A percentile compares a stretch with the other conserved stretches of the same genome.
Conservation (phyloP, 176 grass and related monocot genomes). For the Neostapfia colusana region DNA sequence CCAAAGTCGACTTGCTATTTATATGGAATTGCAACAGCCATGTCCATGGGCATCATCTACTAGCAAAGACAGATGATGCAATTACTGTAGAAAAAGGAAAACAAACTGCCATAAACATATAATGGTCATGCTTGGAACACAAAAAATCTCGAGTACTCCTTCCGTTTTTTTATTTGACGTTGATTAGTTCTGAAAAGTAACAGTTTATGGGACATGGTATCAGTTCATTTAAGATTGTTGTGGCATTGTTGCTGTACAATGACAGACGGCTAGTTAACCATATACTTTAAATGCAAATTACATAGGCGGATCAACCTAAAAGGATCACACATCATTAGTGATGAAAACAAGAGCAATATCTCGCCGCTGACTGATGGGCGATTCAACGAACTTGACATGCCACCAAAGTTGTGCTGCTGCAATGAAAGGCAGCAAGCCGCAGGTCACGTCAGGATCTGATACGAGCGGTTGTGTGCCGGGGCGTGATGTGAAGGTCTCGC, state of each 20-base stretch:
- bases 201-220: no score
- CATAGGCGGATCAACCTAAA: no score
- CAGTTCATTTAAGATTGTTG: no score
- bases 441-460: conserved; percentile 50
- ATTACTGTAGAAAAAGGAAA: background rate
- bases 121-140: background rate
- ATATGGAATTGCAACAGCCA: background rate
- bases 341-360: conserved; percentile 41
- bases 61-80: background rate
- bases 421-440: conserved; percentile 31
- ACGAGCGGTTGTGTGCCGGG: conserved; percentile 34
- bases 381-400: conserved; percentile 42
- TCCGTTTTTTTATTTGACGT: no score
- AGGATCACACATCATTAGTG: background rate
- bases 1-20: conserved; percentile 2
- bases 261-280: no score
- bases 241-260: no score
- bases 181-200: no score
- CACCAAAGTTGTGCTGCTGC: conserved; percentile 33
- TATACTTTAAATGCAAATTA: no score
- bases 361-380: conserved; percentile 23
- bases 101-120: no score
- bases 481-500: conserved; percentile 37
- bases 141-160: no score
- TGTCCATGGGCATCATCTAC: background rate